A percentile compares a stretch with the other conserved stretches of the same genome.
phyloP scores from a whole-genome alignment of 2,329 filamentous ascomycete species.

The Bipolaris sorokiniana region DNA sequence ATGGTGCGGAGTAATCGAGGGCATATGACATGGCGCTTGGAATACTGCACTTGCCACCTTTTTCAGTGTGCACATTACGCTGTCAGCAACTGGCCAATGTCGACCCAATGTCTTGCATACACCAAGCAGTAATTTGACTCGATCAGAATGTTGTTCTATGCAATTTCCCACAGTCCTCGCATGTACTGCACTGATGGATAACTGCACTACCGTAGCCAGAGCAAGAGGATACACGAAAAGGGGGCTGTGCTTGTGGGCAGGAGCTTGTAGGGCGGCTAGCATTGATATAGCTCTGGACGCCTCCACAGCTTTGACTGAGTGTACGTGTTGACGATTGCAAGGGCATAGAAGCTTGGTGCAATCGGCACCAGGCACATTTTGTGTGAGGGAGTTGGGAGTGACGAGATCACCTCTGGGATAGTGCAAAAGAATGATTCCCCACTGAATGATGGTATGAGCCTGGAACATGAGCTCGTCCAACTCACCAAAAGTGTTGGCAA shows the following conservation, averaged over 20 bases:
- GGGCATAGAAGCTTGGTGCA: conserved; percentile 21
- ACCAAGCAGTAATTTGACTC: conserved; percentile 22
- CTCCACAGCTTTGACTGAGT: conserved; percentile 77
- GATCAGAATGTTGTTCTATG: conserved; percentile 25
- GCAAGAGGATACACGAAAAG: conserved; percentile 31
- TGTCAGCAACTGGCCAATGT: conserved; percentile 18
- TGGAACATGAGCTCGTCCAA: conserved; percentile 89
- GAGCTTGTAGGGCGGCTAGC: conserved; percentile 67
- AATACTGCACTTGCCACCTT: conserved; percentile 21
- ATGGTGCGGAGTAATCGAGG: background rate
- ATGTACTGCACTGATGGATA: conserved; percentile 68
- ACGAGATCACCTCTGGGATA: conserved; percentile 24
- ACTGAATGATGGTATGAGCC: conserved; percentile 72
- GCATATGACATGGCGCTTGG: background rate
- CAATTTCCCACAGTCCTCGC: conserved; percentile 8
- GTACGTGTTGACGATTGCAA: conserved; percentile 41
- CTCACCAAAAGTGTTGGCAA: conserved; percentile 69
- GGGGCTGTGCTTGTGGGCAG: conserved; percentile 68
- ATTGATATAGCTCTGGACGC: conserved; percentile 77
- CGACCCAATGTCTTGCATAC: conserved; percentile 24
- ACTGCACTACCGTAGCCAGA: conserved; percentile 28
- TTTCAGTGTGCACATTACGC: conserved; percentile 20
- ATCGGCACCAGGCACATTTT: conserved; percentile 19
- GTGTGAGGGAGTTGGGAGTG: conserved; percentile 12
- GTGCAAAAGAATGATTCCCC: conserved; percentile 25